A percentile compares a stretch with the other conserved stretches of the same genome.
phyloP scores from a whole-genome alignment of 192 early-diverging fungal genomes.

The Coemansia sp. region DNA sequence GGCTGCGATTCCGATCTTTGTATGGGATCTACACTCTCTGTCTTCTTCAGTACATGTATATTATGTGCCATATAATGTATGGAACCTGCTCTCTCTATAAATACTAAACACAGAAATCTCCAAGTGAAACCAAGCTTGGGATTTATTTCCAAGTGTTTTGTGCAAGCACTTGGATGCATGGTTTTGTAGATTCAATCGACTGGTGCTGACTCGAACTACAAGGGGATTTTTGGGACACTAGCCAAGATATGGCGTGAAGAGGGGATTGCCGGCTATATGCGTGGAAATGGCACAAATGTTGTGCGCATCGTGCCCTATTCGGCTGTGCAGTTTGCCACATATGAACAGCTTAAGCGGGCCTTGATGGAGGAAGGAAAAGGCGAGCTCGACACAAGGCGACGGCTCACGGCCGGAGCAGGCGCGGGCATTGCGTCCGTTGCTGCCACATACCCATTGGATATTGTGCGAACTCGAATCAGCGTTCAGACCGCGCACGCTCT shows the following conservation, averaged over 20 bases:
- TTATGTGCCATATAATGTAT: no score
- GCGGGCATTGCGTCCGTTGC: constrained; percentile 77
- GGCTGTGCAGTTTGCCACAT: constrained; percentile 80
- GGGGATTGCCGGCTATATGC: constrained; percentile 70
- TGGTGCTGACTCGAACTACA: constrained; percentile 62
- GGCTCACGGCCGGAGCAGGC: constrained; percentile 71
- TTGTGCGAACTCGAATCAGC: constrained; percentile 75
- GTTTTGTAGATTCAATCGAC: constrained; percentile 52
- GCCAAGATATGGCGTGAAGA: constrained; percentile 79
- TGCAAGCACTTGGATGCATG: background rate
- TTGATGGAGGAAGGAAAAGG: constrained; percentile 68
- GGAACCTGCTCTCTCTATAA: no score
- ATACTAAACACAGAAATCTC: background rate
- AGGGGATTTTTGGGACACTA: constrained; percentile 71
- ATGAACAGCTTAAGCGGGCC: constrained; percentile 75
- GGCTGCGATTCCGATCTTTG: background rate
- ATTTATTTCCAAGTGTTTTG: background rate
- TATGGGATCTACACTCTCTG: background rate
- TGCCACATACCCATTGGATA: constrained; percentile 79
- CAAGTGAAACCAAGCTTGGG: background rate
- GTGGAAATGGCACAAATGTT: constrained; percentile 84
- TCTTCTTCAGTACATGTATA: no score
- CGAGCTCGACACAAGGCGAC: constrained; percentile 70
- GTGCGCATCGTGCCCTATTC: constrained; percentile 81
- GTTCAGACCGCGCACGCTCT: constrained; percentile 69